Conservation (phyloP, 305 asterid genomes). For the Plantago lanceolata region DNA sequence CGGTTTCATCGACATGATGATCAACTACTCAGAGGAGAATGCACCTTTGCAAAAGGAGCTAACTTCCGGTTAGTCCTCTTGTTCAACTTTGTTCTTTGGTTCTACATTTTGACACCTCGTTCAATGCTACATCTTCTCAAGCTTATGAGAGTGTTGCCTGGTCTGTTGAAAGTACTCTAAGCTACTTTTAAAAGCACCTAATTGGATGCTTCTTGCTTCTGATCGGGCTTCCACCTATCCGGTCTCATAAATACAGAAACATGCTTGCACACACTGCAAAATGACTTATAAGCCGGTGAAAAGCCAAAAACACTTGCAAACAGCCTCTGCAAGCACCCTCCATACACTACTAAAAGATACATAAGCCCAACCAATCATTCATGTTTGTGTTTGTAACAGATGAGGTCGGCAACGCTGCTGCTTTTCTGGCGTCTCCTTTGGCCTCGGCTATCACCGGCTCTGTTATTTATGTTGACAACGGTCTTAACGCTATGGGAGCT, state of each 20-base stretch:
- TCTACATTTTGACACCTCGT: neutral
- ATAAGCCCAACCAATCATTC: neutral
- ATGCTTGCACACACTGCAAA: neutral
- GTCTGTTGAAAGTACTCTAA: neutral
- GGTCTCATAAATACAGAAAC: neutral
- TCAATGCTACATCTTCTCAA: neutral
- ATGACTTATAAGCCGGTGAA: neutral
- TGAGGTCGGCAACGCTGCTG: conserved; percentile 88
- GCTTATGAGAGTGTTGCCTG: neutral
- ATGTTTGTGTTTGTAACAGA: conserved; percentile 37
- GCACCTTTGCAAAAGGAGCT: conserved; percentile 70
- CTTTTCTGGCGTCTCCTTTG: conserved; percentile 79
- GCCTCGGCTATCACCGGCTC: conserved; percentile 89
- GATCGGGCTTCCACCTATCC: too few relatives aligned
- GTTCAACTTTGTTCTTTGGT: neutral
- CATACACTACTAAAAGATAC: too few relatives aligned
- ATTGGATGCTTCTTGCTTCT: too few relatives aligned
- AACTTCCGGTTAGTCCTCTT: conserved; percentile 38
- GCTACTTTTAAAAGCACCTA: too few relatives aligned
- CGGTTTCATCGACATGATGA: conserved; percentile 92
- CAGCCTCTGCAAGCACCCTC: neutral
- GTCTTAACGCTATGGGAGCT: conserved; percentile 86
- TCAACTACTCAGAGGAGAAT: conserved; percentile 74
- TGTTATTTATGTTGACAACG: conserved; percentile 71
- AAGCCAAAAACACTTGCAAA: neutral